Evolutionary conservation across 1,139 yeast species (phyloP).

Genomic region (Barnettozyma hawaiiensis): DNA sequence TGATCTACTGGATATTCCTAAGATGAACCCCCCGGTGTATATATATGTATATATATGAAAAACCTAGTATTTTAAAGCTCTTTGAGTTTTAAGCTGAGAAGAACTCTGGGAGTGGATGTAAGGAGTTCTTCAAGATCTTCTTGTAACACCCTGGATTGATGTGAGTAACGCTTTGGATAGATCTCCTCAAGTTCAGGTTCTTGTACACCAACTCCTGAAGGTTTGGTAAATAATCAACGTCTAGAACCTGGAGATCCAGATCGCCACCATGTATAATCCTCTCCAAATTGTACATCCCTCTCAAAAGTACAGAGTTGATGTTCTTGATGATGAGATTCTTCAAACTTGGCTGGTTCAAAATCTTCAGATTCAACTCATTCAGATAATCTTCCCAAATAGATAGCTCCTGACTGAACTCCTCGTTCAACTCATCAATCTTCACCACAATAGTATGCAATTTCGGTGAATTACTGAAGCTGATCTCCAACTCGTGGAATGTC

Average conservation of each 20-base stretch:
- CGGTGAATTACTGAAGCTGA: slow-evolving; percentile 5
- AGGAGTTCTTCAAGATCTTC: slow-evolving; percentile 3
- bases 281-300: neutral
- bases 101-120: slow-evolving; percentile 3
- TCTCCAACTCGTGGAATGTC: slow-evolving; percentile 5
- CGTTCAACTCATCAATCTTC: slow-evolving; percentile 5
- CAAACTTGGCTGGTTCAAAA: neutral
- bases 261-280: slow-evolving; percentile 8
- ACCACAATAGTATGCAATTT: slow-evolving; percentile 1
- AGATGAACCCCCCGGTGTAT: slow-evolving; percentile 25
- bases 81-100: slow-evolving; percentile 1
- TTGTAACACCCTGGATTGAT: slow-evolving; percentile 7
- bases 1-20: slow-evolving; percentile 78
- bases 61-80: neutral
- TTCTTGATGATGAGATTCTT: neutral
- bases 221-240: slow-evolving; percentile 10
- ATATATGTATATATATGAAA: neutral
- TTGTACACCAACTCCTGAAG: slow-evolving; percentile 5
- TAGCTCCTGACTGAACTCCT: slow-evolving; percentile 1
- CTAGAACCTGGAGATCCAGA: slow-evolving; percentile 6
- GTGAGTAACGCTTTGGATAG: neutral
- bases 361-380: slow-evolving; percentile 4
- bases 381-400: slow-evolving; percentile 9
- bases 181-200: slow-evolving; percentile 4
- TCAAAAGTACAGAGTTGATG: neutral